phyloP scores from a whole-genome alignment of 2,329 filamentous ascomycete genomes.

The Phialocephala sp. region DNA sequence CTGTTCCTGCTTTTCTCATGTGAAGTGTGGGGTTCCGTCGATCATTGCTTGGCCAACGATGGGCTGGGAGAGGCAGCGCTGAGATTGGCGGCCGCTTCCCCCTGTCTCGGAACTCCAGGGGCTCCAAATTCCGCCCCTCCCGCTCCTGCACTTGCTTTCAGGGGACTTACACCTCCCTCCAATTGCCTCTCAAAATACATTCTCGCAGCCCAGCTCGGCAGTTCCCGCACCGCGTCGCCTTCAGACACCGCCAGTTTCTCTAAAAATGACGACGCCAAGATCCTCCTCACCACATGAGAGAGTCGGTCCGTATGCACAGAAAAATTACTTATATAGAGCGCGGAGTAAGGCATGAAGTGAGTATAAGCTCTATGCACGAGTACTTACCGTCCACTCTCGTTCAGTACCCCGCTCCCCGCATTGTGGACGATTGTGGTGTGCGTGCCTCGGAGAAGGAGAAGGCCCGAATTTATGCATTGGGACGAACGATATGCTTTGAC shows the following conservation, averaged over 20 bases:
- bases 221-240: neutral
- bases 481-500: neutral
- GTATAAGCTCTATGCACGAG: constrained; percentile 8
- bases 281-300: neutral
- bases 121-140: neutral
- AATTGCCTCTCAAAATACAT: neutral
- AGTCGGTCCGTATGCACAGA: constrained; percentile 3
- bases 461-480: constrained; percentile 8
- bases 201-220: neutral
- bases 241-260: neutral
- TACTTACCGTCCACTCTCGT: too few species aligned
- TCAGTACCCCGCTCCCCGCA: constrained; percentile 6
- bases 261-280: neutral
- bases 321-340: neutral
- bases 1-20: constrained; percentile 6
- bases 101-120: neutral
- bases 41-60: neutral
- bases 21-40: neutral
- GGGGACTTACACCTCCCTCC: neutral
- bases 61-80: neutral
- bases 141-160: constrained; percentile 1
- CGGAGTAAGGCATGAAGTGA: constrained; percentile 16
- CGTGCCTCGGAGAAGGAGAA: constrained; percentile 6
- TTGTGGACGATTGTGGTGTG: neutral
- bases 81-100: neutral